Evolutionary conservation across 1,284 basidiomycete genomes (phyloP), one percentile per base, ranked within the genome.

Genomic region (Clitocybe nebularis): DNA sequence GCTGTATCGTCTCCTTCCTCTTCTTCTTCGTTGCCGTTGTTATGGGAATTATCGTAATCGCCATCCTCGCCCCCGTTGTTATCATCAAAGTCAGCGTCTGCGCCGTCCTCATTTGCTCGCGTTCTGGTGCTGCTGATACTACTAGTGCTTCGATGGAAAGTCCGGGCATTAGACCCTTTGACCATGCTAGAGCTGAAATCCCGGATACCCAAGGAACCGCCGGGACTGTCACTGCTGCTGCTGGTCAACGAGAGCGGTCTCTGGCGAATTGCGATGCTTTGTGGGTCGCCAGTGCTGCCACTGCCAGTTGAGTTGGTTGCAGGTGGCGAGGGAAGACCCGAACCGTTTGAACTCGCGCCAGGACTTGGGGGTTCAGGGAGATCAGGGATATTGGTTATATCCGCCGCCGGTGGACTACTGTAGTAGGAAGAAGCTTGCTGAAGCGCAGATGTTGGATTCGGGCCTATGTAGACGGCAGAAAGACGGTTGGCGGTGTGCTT

Each of bases 251-350:
- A 61, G 9, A 59, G 25, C n/a, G 62, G 58, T 13, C 57, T 46
- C 13, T 53, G 52, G 46, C 77, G 72, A 28, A 68, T 59, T 47
- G 67, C 70, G 21, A 74, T 70, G 52, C 74, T 79, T 45, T 68
- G 69, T 46, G 71, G 69, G 56, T 82, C 79, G 38, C 79, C 81
- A 2, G 77, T 77, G 55, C 84, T 86, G 37, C 84, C 83, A 58
- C 84, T 86, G 19, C 83, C 84, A 1, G 84, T 86, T 13, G 84
- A 88, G 56, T 87, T 88, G 17, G 86, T 84, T 26, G 84, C 85
- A 30, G 85, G 85, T 0, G 85, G 85, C 11, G 84, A 87, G 1
- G 85, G 86, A 4, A 89, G 61, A 5, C 85, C 84, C 7, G 82
- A 84, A 46, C 71, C 66, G 48, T 53, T 62, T 3, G 75, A 74